phyloP scores from a whole-genome alignment of 2,329 filamentous ascomycete species.

The Fonsecaea monophora region DNA sequence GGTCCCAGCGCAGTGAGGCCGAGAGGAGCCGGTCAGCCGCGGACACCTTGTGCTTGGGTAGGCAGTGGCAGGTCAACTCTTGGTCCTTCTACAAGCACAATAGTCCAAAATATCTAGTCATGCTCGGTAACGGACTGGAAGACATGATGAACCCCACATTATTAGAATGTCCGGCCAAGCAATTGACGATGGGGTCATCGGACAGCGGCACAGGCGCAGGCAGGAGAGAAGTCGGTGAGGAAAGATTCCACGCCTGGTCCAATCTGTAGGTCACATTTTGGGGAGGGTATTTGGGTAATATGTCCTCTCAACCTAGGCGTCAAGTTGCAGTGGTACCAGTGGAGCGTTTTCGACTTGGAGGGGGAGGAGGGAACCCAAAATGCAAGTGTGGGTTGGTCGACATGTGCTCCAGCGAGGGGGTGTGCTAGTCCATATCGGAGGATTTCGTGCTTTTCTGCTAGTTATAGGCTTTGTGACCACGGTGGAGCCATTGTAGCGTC shows the following conservation, averaged over 20 bases:
- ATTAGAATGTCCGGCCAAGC: background rate
- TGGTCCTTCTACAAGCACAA: background rate
- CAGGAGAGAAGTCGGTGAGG: conserved; percentile 4
- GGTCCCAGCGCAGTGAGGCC: background rate
- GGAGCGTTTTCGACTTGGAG: background rate
- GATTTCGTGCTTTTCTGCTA: conserved; percentile 3
- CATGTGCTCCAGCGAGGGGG: background rate
- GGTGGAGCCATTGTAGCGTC: background rate
- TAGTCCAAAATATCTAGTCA: background rate
- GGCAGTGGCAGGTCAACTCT: background rate
- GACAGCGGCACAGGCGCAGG: background rate
- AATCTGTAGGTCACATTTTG: background rate
- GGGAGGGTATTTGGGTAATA: background rate
- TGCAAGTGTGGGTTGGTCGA: background rate
- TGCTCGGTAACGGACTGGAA: background rate
- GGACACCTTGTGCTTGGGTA: background rate
- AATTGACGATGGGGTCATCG: background rate
- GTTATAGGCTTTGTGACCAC: background rate
- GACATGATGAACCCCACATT: background rate
- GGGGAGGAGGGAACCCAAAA: background rate
- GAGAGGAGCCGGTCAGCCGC: background rate
- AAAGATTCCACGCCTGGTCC: background rate
- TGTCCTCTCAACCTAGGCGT: background rate
- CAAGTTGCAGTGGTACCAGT: background rate
- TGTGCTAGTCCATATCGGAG: conserved; percentile 2